These are phyloP conservation scores for Jimgerdemannia flammicorona DNA, from an alignment of 192 early-diverging fungal genomes.

Conservation along the genomic window DNA sequence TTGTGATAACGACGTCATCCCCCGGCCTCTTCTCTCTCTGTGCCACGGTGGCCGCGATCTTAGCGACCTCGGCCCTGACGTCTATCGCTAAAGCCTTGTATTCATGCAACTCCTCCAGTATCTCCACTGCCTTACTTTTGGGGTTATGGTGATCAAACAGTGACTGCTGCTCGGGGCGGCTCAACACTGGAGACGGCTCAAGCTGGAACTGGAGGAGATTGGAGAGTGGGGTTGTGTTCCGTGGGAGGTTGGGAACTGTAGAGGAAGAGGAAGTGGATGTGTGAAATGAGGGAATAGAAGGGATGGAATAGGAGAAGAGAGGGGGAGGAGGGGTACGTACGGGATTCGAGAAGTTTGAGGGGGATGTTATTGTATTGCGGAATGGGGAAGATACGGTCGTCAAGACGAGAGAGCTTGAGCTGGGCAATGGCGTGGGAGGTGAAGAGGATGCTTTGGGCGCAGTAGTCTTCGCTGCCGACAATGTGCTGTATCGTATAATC, in stretches of 20 bases:
- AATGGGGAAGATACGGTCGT: slow-evolving; percentile 63
- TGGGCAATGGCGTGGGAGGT: slow-evolving; percentile 58
- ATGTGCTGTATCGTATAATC: slow-evolving; percentile 54
- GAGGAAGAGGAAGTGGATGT: background rate
- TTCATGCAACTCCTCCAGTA: slow-evolving; percentile 20
- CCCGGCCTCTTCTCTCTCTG: slow-evolving; percentile 17
- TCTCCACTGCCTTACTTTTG: slow-evolving; percentile 8
- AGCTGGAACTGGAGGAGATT: slow-evolving; percentile 53
- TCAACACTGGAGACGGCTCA: slow-evolving; percentile 60
- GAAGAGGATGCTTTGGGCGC: slow-evolving; percentile 64
- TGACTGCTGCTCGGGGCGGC: slow-evolving; percentile 19
- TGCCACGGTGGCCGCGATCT: background rate
- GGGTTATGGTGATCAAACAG: slow-evolving; percentile 20
- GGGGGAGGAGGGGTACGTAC: slow-evolving; percentile 2
- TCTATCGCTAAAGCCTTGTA: slow-evolving; percentile 31
- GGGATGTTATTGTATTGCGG: slow-evolving; percentile 58
- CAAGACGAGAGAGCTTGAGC: slow-evolving; percentile 61
- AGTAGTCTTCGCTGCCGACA: slow-evolving; percentile 60
- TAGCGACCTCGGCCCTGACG: slow-evolving; percentile 26
- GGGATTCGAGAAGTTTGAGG: slow-evolving; percentile 20
- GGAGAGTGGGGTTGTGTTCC: slow-evolving; percentile 8
- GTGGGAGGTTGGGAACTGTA: slow-evolving; percentile 11
- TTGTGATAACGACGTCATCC: slow-evolving; percentile 50
- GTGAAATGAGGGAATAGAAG: background rate
- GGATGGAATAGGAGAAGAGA: background rate